phyloP scores from a whole-genome alignment of 371 early-diverging fungal species.

The Saksenaea oblongispora region DNA sequence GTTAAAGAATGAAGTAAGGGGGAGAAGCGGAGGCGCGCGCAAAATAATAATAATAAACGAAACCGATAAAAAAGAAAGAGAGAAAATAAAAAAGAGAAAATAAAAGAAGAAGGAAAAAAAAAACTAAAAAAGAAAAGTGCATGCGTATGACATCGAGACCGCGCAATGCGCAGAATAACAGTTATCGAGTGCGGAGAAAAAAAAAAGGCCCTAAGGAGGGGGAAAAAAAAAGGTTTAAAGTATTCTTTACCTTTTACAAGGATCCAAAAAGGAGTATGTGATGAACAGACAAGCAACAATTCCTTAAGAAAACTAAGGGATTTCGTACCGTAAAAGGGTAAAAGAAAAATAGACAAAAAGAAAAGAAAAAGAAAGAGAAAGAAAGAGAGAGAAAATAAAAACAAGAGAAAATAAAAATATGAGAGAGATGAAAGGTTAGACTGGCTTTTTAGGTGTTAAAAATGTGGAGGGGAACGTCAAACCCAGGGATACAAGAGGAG shows the following conservation, averaged over 20 bases:
- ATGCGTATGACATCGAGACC: neutral
- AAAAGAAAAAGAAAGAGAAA: neutral
- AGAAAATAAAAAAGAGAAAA: too few relatives aligned
- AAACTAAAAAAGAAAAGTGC: too few relatives aligned
- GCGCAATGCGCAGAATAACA: conserved; percentile 1
- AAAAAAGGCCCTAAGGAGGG: neutral
- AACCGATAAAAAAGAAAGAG: too few relatives aligned
- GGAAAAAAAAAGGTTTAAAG: neutral
- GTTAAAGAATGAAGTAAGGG: conserved; percentile 2
- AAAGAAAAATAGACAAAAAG: neutral
- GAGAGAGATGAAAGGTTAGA: neutral
- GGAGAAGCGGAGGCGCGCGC: conserved; percentile 1
- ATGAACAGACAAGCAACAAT: neutral
- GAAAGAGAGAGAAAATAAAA: neutral
- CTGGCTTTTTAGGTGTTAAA: conserved; percentile 3
- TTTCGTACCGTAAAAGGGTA: neutral
- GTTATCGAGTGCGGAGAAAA: conserved; percentile 1
- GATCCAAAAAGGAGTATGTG: neutral
- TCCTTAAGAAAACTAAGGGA: neutral
- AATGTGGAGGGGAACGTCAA: conserved; percentile 5
- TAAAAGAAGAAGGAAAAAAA: too few relatives aligned
- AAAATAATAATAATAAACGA: too few relatives aligned
- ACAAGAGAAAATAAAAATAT: neutral
- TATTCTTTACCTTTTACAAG: neutral
- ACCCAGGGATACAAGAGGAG: conserved; percentile 4